A percentile compares a stretch with the other conserved stretches of the same genome.
These are phyloP conservation scores for Tuber magnatum DNA, from an alignment of 495 filamentous ascomycete species.

Conservation along the genomic window DNA sequence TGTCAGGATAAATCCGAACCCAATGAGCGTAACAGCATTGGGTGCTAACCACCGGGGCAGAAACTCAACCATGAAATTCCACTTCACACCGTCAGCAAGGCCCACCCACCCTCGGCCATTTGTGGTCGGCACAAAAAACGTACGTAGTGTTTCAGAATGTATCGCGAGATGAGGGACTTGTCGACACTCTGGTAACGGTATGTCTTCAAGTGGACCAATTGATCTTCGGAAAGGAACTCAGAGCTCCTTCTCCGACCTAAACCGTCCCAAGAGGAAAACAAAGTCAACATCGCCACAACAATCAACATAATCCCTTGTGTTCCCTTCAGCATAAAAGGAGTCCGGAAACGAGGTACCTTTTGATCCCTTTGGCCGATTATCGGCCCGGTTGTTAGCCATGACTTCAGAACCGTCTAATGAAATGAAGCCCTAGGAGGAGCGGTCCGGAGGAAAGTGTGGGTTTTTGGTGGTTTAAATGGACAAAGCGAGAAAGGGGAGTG, in stretches of 20 bases:
- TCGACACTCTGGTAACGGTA: constrained; percentile 98
- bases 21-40: constrained; percentile 92
- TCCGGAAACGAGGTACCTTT: constrained; percentile 21
- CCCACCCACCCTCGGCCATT: not conserved
- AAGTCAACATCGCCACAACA: not conserved
- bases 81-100: constrained; percentile 51
- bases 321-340: constrained; percentile 5
- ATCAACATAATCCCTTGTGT: not conserved
- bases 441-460: not conserved
- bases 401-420: constrained; percentile 4
- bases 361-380: constrained; percentile 34
- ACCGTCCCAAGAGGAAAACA: constrained; percentile 11
- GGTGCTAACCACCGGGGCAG: constrained; percentile 93
- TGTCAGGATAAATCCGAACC: constrained; percentile 84
- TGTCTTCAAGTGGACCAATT: constrained; percentile 72
- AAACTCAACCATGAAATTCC: constrained; percentile 92
- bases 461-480: not conserved
- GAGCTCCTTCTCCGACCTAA: constrained; percentile 44
- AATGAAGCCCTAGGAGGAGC: not conserved
- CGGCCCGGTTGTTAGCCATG: constrained; percentile 34
- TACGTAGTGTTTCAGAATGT: constrained; percentile 94
- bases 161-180: constrained; percentile 87
- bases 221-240: constrained; percentile 61
- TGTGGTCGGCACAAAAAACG: constrained; percentile 35
- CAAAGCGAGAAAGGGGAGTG: not conserved